Conservation (phyloP, 2,329 filamentous ascomycete genomes). For the Phyllosticta ampelicida region DNA sequence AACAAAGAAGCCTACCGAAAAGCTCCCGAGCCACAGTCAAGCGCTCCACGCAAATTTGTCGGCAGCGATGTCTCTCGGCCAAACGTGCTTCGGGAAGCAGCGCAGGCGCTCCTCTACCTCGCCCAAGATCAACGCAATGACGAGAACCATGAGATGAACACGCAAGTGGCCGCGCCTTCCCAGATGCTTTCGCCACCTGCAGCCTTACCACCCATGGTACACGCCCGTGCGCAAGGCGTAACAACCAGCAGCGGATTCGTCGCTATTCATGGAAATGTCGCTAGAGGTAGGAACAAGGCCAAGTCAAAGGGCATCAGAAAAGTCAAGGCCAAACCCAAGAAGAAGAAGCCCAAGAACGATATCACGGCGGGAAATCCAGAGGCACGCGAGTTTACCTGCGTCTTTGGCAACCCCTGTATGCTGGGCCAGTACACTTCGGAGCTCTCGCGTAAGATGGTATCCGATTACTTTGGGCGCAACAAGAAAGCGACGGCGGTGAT, state of each 20-base stretch:
- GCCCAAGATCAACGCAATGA: background rate
- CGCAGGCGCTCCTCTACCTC: background rate
- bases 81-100: background rate
- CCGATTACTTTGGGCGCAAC: slow-evolving; percentile 30
- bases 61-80: background rate
- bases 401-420: slow-evolving; percentile 15
- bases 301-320: background rate
- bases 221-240: background rate
- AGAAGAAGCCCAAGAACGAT: background rate
- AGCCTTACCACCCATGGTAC: background rate
- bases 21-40: background rate
- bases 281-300: background rate
- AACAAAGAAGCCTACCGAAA: background rate
- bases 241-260: too few relatives aligned
- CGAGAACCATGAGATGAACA: background rate
- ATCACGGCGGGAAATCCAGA: background rate
- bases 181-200: background rate
- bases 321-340: background rate
- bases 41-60: background rate
- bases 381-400: slow-evolving; percentile 5
- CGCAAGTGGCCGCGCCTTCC: background rate
- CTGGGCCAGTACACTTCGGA: slow-evolving; percentile 25
- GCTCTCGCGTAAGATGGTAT: slow-evolving; percentile 29
- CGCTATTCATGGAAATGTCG: background rate
- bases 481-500: slow-evolving; percentile 24